A percentile compares a stretch with the other conserved stretches of the same genome.
These are phyloP conservation scores for Sarcocystis neurona DNA, from an alignment of 169 alveolate species.

Conservation along the genomic window DNA sequence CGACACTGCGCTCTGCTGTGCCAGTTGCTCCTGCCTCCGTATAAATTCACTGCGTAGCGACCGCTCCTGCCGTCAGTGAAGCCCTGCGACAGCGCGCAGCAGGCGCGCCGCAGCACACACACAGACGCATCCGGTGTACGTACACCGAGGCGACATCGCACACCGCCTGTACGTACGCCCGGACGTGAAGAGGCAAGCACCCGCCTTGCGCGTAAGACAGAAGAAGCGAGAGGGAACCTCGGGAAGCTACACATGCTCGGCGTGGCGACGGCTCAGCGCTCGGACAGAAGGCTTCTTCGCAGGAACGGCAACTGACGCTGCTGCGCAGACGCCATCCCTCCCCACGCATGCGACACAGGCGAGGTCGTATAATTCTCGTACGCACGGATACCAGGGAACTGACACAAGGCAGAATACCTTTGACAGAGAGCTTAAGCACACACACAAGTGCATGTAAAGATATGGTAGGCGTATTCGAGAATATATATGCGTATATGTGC, in stretches of 20 bases:
- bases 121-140: not conserved
- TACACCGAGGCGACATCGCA: not conserved
- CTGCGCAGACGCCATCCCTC: no score
- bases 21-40: constrained; percentile 72
- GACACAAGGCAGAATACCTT: no score
- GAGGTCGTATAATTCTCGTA: no score
- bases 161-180: no score
- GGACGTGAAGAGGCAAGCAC: not conserved
- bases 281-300: no score
- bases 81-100: constrained; percentile 49
- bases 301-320: no score
- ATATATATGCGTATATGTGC: not conserved
- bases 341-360: no score
- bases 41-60: constrained; percentile 62
- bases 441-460: no score
- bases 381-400: no score
- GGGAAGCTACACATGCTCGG: not conserved
- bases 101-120: not conserved
- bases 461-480: not conserved
- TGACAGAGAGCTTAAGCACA: no score
- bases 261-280: no score
- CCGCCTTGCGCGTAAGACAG: not conserved
- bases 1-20: constrained; percentile 68
- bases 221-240: not conserved
- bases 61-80: constrained; percentile 46